These are phyloP conservation scores for Wickerhamomyces hampshirensis DNA, from an alignment of 805 yeast genomes.

Conservation along the genomic window DNA sequence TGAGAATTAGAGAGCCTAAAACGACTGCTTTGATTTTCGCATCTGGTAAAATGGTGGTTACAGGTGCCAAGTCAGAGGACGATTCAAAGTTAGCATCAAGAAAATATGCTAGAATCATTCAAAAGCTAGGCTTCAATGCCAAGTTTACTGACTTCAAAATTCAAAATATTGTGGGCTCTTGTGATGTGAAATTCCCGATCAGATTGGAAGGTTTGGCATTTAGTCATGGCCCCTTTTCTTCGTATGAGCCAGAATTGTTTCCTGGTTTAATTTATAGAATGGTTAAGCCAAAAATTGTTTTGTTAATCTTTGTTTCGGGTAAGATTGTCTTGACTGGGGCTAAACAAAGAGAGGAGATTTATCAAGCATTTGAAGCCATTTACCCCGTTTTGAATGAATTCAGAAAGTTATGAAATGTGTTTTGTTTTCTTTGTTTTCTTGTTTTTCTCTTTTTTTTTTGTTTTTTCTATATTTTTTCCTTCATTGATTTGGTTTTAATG, in stretches of 20 bases:
- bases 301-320: conserved; percentile 93
- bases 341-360: conserved; percentile 96
- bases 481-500: no score
- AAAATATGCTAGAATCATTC: conserved; percentile 96
- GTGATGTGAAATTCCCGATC: conserved; percentile 98
- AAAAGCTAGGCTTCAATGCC: conserved; percentile 95
- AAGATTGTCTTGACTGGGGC: conserved; percentile 98
- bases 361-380: conserved; percentile 96
- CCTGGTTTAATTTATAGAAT: conserved; percentile 98
- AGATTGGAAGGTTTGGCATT: conserved; percentile 96
- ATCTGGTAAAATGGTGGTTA: conserved; percentile 98
- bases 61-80: conserved; percentile 98
- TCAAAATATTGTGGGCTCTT: conserved; percentile 96
- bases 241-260: conserved; percentile 96
- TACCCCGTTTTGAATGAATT: conserved; percentile 98
- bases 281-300: conserved; percentile 97
- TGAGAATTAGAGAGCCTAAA: conserved; percentile 98
- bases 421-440: no score
- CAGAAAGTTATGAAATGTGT: conserved; percentile 52
- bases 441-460: no score
- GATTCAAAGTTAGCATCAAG: conserved; percentile 97
- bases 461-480: no score
- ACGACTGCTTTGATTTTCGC: conserved; percentile 97
- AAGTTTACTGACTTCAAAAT: conserved; percentile 97
- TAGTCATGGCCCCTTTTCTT: conserved; percentile 97